phyloP scores from a whole-genome alignment of 2,329 filamentous ascomycete genomes.

The Botrytis galanthina region DNA sequence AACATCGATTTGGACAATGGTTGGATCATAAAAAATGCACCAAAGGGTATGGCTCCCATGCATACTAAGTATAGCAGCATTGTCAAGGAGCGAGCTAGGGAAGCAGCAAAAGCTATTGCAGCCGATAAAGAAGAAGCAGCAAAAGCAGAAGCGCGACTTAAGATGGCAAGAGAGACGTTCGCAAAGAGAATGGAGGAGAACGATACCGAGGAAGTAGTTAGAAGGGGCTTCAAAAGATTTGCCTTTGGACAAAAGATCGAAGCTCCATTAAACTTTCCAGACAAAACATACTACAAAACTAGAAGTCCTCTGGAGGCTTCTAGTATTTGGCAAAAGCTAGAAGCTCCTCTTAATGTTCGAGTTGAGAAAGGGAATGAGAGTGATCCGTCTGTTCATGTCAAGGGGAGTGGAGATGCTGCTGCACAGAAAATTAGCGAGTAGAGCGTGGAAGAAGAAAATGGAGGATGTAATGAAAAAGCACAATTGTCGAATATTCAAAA shows the following conservation, averaged over 20 bases:
- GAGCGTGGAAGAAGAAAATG: not conserved
- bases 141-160: not conserved
- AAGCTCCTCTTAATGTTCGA: not conserved
- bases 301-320: not conserved
- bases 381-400: not conserved
- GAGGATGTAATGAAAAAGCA: not conserved
- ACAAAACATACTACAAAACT: not conserved
- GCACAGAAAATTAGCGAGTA: not conserved
- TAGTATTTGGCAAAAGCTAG: not conserved
- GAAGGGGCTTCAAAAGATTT: not conserved
- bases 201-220: not conserved
- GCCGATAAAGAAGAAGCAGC: not conserved
- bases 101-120: conserved; percentile 5
- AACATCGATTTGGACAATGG: conserved; percentile 14
- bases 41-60: not conserved
- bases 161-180: not conserved
- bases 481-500: not conserved
- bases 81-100: not conserved
- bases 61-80: not conserved
- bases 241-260: not conserved
- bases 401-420: not conserved
- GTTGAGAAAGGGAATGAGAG: not conserved
- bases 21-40: conserved; percentile 9
- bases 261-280: not conserved
- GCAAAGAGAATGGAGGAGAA: not conserved